Evolutionary conservation across 441 rosid genomes (phyloP), one percentile per base, ranked within the genome.

Genomic region (Eruca vesicaria): DNA sequence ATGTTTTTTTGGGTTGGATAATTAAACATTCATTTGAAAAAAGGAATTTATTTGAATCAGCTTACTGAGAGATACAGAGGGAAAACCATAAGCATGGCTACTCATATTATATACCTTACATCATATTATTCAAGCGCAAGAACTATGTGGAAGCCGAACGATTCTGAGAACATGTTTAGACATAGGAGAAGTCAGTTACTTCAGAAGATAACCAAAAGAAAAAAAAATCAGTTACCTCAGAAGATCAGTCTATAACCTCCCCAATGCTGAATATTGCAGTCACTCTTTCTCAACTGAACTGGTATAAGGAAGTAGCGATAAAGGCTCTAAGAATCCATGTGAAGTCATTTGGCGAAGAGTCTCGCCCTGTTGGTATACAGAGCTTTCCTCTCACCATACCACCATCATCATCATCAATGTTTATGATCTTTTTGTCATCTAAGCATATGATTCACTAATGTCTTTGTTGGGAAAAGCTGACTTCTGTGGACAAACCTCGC

Each of bases 191-290:
- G 57, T 78, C 84, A 0, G 80, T 82, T 20, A 81, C 86, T 12
- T 89, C 86, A 12, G 92, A 86, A 3, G 93, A 89, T 83, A n/a
- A n/a, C n/a, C n/a, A n/a, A n/a, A n/a, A n/a, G n/a, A n/a, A n/a
- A n/a, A n/a, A n/a, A n/a, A 81, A 75, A 53, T 78, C 84, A 0
- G 80, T 82, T 20, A 81, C 86, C 10, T 89, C 86, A 12, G 92
- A 86, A 3, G 93, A 89, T 83, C 95, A 82, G 68, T 88, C 96
- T 35, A 74, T 92, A 80, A 83, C 87, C 57, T 88, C 84, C 75
- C 91, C 97, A 7, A 89, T 90, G 97, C 74, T 94, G 56, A 84
- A 85, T 75, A 95, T 90, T 66, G 95, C 94, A 5, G 85, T 87
- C 57, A 86, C 90, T 57, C 90, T 90, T 73, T 90, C 86, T 81